Conservation (phyloP, 2,329 filamentous ascomycete species). For the Coniochaeta sp. region DNA sequence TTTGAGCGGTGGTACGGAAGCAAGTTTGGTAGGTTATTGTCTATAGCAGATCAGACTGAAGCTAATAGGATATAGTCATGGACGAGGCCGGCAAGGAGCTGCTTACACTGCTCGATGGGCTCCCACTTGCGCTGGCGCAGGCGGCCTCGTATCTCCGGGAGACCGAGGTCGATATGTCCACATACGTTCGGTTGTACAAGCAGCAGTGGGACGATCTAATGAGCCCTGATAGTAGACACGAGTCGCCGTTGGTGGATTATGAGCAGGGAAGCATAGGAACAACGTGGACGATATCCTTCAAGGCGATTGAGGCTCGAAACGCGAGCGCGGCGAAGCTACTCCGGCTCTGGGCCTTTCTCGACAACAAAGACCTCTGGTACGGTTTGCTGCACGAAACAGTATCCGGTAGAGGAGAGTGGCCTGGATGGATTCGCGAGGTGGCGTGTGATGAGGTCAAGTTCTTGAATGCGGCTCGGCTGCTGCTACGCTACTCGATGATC, state of each 20-base stretch:
- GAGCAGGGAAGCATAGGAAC: conserved; percentile 11
- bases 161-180: conserved; percentile 7
- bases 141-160: conserved; percentile 15
- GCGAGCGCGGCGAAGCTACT: conserved; percentile 13
- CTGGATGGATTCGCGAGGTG: conserved; percentile 10
- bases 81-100: conserved; percentile 12
- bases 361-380: conserved; percentile 15
- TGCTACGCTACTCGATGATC: conserved; percentile 16
- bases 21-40: no score
- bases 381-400: conserved; percentile 10
- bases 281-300: conserved; percentile 14
- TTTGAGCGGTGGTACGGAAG: no score
- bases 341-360: conserved; percentile 16
- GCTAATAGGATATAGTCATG: conserved; percentile 10
- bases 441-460: conserved; percentile 10
- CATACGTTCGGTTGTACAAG: conserved; percentile 12
- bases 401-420: conserved; percentile 8
- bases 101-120: conserved; percentile 17
- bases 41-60: no score
- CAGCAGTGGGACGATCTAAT: conserved; percentile 9
- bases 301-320: conserved; percentile 8
- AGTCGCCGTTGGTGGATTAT: conserved; percentile 8
- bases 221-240: background rate
- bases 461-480: conserved; percentile 11
- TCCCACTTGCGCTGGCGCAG: conserved; percentile 16